Evolutionary conservation across 768 basidiomycete species (phyloP), one percentile per base, ranked within the genome.

Genomic region (Lepiota brunneoincarnata): DNA sequence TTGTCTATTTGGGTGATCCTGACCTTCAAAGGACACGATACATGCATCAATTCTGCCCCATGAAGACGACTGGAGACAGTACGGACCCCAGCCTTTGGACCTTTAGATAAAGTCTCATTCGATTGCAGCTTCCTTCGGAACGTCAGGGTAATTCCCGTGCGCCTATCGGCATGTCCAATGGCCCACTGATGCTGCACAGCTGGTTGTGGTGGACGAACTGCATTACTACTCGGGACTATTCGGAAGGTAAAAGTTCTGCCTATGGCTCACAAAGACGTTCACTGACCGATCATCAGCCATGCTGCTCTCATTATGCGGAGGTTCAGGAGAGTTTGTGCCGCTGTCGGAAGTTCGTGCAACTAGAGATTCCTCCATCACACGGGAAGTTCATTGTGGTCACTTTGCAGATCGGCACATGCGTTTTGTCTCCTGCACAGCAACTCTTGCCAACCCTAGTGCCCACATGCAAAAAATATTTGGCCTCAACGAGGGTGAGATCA

Each of bases 401-500:
- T 20, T 21, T 24, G 20, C 23, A 89, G 90, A 91, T 61, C 67
- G 69, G 44, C 71, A 69, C 0, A 63, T 78, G 2, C 78, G 72
- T 15, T 93, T 91, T 62, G 81, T 95, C 5, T 93, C 91, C 11
- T 95, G 93, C 63, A 93, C 89, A 57, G 93, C 93, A 34, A 96
- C 93, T 0, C 86, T 96, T 40, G 74, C 84, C 4, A 87, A 91
- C 56, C 91, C 93, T 5, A 68, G 70, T 35, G 69, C 78, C 50
- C 89, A 93, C 60, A 93, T 95, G 91, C 74, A 73, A 55, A 79
- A 75, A 34, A 78, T 96, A 40, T 89, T 91, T 60, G 87, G 87
- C 18, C 69, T 93, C 4, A 72, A 81, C 28, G 69, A 75, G 10
- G 48, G 83, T 68, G 75, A 88, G 39, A 75, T 92, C 11, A 79